phyloP scores from a whole-genome alignment of 306 rosid genomes.

The Ormosia semicastrata region DNA sequence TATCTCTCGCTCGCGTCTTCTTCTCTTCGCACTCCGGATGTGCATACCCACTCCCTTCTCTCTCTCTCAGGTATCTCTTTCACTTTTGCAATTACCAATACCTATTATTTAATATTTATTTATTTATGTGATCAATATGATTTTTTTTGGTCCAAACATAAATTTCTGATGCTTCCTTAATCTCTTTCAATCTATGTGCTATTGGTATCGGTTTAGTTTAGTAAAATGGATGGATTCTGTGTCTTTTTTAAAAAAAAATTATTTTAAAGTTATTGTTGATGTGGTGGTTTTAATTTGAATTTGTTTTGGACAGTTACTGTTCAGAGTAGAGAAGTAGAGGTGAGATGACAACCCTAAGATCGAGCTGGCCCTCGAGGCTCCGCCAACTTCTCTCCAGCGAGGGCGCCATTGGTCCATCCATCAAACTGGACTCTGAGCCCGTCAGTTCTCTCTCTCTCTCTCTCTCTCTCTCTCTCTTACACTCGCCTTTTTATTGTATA shows the following conservation, averaged over 20 bases:
- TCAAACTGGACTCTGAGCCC: conserved; percentile 73
- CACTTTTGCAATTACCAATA: neutral
- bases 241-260: neutral
- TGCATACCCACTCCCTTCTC: conserved; percentile 38
- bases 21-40: conserved; percentile 50
- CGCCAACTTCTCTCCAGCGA: conserved; percentile 83
- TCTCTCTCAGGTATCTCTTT: conserved; percentile 51
- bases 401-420: conserved; percentile 71
- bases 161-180: neutral
- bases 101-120: neutral
- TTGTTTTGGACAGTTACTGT: conserved; percentile 38
- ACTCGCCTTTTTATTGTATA: neutral
- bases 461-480: neutral
- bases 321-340: conserved; percentile 59
- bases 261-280: neutral
- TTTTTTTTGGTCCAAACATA: neutral
- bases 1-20: neutral
- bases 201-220: conserved; percentile 11
- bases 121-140: neutral
- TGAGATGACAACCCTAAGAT: conserved; percentile 74
- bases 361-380: conserved; percentile 86
- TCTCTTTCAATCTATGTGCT: conserved; percentile 4
- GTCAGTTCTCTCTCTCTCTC: conserved; percentile 41
- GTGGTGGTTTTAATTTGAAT: neutral
- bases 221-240: conserved; percentile 3